Evolutionary conservation across 1,284 basidiomycete species (phyloP).

Genomic region (Puccinia triticina): DNA sequence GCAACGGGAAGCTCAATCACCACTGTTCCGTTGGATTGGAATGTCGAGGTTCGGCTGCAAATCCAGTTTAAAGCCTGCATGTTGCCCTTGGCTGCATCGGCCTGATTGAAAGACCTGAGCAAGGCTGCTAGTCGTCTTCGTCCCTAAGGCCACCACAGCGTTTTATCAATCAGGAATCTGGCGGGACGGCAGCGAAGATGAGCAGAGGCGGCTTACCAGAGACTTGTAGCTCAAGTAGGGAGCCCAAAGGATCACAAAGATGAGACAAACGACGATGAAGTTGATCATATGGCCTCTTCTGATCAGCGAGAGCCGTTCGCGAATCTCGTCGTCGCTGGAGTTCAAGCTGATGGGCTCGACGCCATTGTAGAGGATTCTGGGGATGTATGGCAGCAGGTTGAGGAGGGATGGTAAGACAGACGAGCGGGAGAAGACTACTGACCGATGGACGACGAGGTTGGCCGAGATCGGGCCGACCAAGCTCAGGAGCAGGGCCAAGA

Average conservation of each 20-base stretch:
- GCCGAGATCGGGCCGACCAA: slow-evolving; percentile 36
- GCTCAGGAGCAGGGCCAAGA: slow-evolving; percentile 26
- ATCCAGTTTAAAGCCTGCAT: slow-evolving; percentile 44
- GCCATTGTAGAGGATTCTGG: slow-evolving; percentile 30
- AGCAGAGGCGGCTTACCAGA: slow-evolving; percentile 17
- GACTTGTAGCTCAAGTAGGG: slow-evolving; percentile 40
- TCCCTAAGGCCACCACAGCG: slow-evolving; percentile 9
- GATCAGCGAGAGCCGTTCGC: slow-evolving; percentile 25
- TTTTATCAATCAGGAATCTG: neutral
- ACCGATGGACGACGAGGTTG: slow-evolving; percentile 43
- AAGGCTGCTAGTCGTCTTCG: slow-evolving; percentile 24
- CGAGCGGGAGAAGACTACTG: too few relatives aligned
- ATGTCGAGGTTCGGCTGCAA: slow-evolving; percentile 34
- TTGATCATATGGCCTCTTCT: slow-evolving; percentile 34
- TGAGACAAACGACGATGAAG: slow-evolving; percentile 18
- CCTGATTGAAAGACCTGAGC: slow-evolving; percentile 23
- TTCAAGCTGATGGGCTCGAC: slow-evolving; percentile 6
- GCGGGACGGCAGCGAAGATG: neutral
- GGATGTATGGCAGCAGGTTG: neutral
- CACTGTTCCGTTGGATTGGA: slow-evolving; percentile 29
- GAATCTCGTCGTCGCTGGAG: slow-evolving; percentile 29
- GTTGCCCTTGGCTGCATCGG: slow-evolving; percentile 41
- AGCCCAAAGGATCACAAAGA: slow-evolving; percentile 36
- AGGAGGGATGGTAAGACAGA: neutral
- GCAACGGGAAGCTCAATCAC: slow-evolving; percentile 41